Evolutionary conservation across 2,329 filamentous ascomycete species (phyloP).

Genomic region (Colletotrichum sp.): DNA sequence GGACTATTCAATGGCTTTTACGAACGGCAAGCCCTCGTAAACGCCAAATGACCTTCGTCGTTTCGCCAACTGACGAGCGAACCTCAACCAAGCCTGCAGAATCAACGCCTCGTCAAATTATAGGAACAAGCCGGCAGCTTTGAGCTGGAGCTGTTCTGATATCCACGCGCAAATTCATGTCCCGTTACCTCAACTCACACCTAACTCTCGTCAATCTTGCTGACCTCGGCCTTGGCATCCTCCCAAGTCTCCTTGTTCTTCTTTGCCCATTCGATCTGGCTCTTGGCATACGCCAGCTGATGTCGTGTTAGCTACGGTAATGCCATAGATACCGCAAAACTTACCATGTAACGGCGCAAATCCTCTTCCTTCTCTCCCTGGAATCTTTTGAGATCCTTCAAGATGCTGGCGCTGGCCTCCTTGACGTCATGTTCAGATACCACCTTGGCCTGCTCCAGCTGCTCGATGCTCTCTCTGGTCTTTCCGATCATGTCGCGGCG

Average conservation of each 20-base stretch:
- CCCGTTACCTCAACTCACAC: neutral
- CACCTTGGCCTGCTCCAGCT: slow-evolving; percentile 89
- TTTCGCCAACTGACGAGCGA: slow-evolving; percentile 11
- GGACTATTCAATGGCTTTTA: slow-evolving; percentile 7
- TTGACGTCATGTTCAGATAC: slow-evolving; percentile 91
- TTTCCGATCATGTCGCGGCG: slow-evolving; percentile 94
- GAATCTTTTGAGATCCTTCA: slow-evolving; percentile 91
- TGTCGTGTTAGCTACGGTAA: neutral
- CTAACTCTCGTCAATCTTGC: slow-evolving; percentile 78
- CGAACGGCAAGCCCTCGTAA: slow-evolving; percentile 17
- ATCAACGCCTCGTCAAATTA: slow-evolving; percentile 19
- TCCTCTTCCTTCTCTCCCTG: slow-evolving; percentile 97
- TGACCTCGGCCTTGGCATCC: slow-evolving; percentile 84
- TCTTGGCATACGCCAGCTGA: slow-evolving; percentile 89
- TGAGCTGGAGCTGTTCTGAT: slow-evolving; percentile 1
- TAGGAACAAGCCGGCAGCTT: neutral
- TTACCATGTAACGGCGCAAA: slow-evolving; percentile 92
- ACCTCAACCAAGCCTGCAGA: slow-evolving; percentile 6
- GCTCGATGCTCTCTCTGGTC: slow-evolving; percentile 83
- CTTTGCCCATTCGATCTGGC: slow-evolving; percentile 92
- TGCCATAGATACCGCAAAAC: slow-evolving; percentile 33
- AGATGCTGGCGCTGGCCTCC: slow-evolving; percentile 86
- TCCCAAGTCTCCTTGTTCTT: slow-evolving; percentile 93
- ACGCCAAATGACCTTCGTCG: slow-evolving; percentile 9
- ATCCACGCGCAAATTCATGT: neutral